phyloP scores from a whole-genome alignment of 2,329 filamentous ascomycete genomes.

The Aureobasidium pullulans region DNA sequence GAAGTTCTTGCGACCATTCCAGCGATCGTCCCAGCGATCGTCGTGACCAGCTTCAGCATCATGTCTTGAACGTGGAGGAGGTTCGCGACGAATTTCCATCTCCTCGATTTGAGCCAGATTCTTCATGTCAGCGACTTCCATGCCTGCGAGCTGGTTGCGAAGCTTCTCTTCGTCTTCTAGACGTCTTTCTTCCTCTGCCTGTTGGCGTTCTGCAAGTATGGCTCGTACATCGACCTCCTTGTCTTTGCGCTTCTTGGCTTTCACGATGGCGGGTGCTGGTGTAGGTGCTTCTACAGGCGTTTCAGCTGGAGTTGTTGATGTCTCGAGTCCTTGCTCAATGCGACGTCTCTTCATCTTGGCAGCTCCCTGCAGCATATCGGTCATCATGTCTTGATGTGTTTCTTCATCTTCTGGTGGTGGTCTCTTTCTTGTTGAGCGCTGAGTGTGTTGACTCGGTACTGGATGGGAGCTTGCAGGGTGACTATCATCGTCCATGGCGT shows the following conservation, averaged over 20 bases:
- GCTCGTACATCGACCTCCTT: conserved; percentile 63
- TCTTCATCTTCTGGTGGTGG: conserved; percentile 20
- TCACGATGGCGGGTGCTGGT: conserved; percentile 19
- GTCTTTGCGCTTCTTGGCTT: conserved; percentile 43
- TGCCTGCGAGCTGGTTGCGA: conserved; percentile 49
- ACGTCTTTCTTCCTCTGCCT: conserved; percentile 46
- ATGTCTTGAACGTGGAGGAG: conserved; percentile 21
- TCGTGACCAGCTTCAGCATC: conserved; percentile 34
- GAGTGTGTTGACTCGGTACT: conserved; percentile 24
- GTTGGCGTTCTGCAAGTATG: conserved; percentile 47
- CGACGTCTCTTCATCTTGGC: conserved; percentile 73
- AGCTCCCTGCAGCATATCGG: conserved; percentile 67
- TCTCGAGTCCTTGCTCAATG: conserved; percentile 41
- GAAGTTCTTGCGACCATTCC: conserved; percentile 95
- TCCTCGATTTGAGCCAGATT: conserved; percentile 70
- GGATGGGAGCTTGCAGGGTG: conserved; percentile 17
- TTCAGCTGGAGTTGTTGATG: not conserved
- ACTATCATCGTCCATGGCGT: conserved; percentile 19
- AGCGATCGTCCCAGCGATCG: conserved; percentile 73
- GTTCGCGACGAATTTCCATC: conserved; percentile 47
- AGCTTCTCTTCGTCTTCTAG: conserved; percentile 60
- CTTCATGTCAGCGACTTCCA: conserved; percentile 66
- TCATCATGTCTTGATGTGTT: conserved; percentile 48
- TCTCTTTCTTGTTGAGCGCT: conserved; percentile 22
- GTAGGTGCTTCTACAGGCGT: not conserved